Base-by-base conservation (phyloP, 768 basidiomycete genomes). In the Serendipita sp. region DNA sequence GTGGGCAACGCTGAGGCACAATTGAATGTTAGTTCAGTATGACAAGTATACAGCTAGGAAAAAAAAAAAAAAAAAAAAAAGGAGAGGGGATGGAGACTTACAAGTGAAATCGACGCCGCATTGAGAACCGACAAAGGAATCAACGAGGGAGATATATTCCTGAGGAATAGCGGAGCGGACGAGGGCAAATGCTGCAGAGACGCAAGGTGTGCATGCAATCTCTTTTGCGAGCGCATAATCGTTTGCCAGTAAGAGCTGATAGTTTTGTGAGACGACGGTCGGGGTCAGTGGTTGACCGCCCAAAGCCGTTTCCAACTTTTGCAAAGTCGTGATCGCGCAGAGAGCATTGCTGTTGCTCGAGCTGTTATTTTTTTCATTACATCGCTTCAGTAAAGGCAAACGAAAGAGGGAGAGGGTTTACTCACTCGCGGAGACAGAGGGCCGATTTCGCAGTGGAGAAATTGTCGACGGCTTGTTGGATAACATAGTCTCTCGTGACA, bases 51-150 rank as follows among this genome's bases (percentile, higher is more conserved):
- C n/a, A 18, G 18, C 23, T 51, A n/a, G 48, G n/a, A 18, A 32
- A 51, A 5, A 51, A 51, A 51, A 18, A 5, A 41, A 41, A 13
- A 41, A 5, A 41, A 41, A 41, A 41, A 5, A 41, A 41, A 13
- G 13, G 13, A 41, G 7, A 41, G 41, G 13, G 13, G 41, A 41
- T 7, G 13, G 41, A 32, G 8, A 51, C 48, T 18, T 51, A 51
- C 48, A 51, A n/a, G 56, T 60, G 34, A 60, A 60, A 36, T 60
- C 36, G 56, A 38, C 56, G 34, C 56, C 56, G 30, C 56, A 60
- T 34, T 60, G 56, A 10, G 16, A 30, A 38, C 36, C 56, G 56
- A 60, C 28, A 60, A 60, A 60, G 18, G 28, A n/a, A 34, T 32
- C 36, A 10, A 60, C 56, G 10, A n/a, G 4, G 56, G 10, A 11